Evolutionary conservation across 495 filamentous ascomycete genomes (phyloP), one percentile per base, ranked within the genome.

Genomic region (Neurospora sublineolata): DNA sequence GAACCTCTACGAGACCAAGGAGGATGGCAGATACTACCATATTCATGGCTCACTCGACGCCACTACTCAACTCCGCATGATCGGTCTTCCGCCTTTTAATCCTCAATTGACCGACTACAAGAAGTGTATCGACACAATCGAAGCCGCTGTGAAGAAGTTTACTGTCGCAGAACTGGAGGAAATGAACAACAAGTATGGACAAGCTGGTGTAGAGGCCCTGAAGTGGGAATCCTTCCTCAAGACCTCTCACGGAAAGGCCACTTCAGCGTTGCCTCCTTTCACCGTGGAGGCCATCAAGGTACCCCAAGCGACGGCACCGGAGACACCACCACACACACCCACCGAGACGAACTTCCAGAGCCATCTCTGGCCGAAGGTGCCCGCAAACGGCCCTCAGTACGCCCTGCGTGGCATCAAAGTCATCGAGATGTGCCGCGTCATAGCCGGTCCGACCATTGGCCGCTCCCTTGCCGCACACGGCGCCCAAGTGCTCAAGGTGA

Each of bases 11-110:
- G 84, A 86, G 72, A 93, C 91, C 6, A 89, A 87, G 77, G 86
- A 84, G 68, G 82, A 80, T 36, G 86, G 84, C 60, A 84, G 90
- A 75, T 94, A 85, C 77, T 93, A 90, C 77, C 92, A 94, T 76
- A 91, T 93, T 70, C 91, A 93, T 78, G 91, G 91, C 37, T 93
- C 91, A 1, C 78, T 94, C 20, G 89, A 92, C 72, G 91, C 91
- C 20, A 86, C 84, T 12, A 87, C 84, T 8, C 90, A 90, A 3
- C 81, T 93, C 69, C 82, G 87, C 68, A 93, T 92, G 90, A 87
- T 93, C 69, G 90, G 89, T 1, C 82, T 94, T 37, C 87, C 89
- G 20, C 82, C 89, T 1, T 83, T 88, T 46, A 82, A 86, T 10
- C 87, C 90, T 12, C 86, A 87, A 69, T 73, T 92, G 76, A 90